Percentiles rank a stretch among this genome's conserved stretches.
phyloP scores from a whole-genome alignment of 106 monocot genomes.

The Dioscorea dumetorum region DNA sequence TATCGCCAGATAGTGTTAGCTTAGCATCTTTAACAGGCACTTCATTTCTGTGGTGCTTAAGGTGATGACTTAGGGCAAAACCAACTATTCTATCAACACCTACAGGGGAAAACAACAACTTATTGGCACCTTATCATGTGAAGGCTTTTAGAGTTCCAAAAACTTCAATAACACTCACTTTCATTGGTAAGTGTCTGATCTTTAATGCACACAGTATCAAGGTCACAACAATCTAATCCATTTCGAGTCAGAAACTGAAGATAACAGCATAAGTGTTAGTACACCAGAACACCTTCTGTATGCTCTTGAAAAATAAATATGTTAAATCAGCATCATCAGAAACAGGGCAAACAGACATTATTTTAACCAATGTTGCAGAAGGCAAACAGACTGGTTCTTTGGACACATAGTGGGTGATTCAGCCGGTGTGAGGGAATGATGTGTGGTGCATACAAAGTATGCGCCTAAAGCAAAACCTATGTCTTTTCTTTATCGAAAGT shows the following conservation, averaged over 20 bases:
- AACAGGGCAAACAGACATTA: no score
- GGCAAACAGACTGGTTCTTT: no score
- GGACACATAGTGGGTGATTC: no score
- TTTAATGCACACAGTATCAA: conserved; percentile 65
- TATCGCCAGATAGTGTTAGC: conserved; percentile 67
- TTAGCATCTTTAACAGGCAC: conserved; percentile 36
- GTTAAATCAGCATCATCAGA: no score
- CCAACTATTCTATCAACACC: conserved; percentile 93
- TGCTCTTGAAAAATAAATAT: no score
- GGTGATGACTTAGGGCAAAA: conserved; percentile 81
- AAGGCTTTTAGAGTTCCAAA: not conserved
- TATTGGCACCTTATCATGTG: not conserved
- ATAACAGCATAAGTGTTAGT: not conserved
- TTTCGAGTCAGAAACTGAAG: conserved; percentile 66
- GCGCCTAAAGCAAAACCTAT: no score
- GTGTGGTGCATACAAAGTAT: no score
- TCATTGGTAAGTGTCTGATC: conserved; percentile 89
- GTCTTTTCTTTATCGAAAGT: no score
- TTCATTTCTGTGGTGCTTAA: conserved; percentile 29
- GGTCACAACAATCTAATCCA: conserved; percentile 74
- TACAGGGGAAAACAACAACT: conserved; percentile 13
- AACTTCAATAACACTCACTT: conserved; percentile 37
- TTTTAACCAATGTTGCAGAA: no score
- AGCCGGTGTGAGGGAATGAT: no score
- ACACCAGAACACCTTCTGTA: no score